These are phyloP conservation scores for Lagenidium giganteum DNA, from an alignment of 352 stramenopile species.

Conservation along the genomic window DNA sequence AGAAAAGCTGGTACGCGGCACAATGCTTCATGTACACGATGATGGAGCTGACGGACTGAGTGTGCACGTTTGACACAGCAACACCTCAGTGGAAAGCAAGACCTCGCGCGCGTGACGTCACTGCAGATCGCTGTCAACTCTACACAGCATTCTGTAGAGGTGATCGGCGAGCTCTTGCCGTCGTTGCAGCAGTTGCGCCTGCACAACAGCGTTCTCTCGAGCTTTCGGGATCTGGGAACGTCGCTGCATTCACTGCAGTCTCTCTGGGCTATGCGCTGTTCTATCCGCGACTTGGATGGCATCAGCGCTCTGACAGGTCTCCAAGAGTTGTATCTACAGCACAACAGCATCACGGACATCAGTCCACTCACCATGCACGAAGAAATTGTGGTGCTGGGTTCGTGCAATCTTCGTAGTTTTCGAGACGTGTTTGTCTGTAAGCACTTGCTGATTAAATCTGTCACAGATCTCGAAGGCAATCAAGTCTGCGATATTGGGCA, in stretches of 20 bases:
- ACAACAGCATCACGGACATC: constrained; percentile 71
- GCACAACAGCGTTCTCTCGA: constrained; percentile 45
- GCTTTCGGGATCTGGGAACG: constrained; percentile 72
- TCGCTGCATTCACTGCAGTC: constrained; percentile 49
- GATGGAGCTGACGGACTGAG: neutral
- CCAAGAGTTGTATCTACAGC: constrained; percentile 60
- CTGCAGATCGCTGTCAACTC: constrained; percentile 63
- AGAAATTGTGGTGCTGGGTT: constrained; percentile 54
- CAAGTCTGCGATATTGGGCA: constrained; percentile 49
- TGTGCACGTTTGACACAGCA: constrained; percentile 25
- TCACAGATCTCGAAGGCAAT: constrained; percentile 69
- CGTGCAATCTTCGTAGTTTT: too few relatives aligned
- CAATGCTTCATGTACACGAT: neutral
- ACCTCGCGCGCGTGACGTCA: constrained; percentile 35
- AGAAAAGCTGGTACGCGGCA: constrained; percentile 46
- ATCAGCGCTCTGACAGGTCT: constrained; percentile 64
- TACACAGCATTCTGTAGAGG: constrained; percentile 56
- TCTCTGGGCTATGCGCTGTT: constrained; percentile 50
- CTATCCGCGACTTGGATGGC: constrained; percentile 69
- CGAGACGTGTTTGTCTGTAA: too few relatives aligned
- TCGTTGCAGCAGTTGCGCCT: constrained; percentile 54
- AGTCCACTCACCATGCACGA: constrained; percentile 76
- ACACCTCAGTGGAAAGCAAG: constrained; percentile 38
- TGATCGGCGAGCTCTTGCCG: constrained; percentile 63
- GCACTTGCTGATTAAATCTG: too few relatives aligned